A percentile compares a stretch with the other conserved stretches of the same genome.
Conservation (phyloP, 352 stramenopile genomes). For the Pythium sp. region DNA sequence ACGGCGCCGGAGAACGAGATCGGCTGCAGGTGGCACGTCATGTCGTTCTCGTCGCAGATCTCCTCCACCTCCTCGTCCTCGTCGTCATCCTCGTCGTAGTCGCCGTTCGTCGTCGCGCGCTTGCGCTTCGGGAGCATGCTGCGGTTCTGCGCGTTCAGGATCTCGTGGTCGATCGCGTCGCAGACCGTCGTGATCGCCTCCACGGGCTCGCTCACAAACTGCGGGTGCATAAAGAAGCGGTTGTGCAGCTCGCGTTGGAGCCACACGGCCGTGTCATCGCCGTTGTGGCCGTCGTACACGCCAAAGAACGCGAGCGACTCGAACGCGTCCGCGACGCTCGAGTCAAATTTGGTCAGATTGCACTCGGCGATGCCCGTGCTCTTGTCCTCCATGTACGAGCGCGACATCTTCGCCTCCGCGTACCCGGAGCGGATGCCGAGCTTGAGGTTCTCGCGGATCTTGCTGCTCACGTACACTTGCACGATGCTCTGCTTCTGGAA, state of each 20-base stretch:
- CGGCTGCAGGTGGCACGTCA: constrained; percentile 54
- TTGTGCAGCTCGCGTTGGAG: constrained; percentile 82
- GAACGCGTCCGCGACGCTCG: constrained; percentile 30
- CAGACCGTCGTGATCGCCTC: constrained; percentile 56
- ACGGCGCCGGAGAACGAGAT: constrained; percentile 86
- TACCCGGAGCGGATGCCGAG: constrained; percentile 77
- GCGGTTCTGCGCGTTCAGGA: constrained; percentile 73
- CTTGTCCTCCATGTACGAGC: constrained; percentile 88
- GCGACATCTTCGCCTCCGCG: constrained; percentile 78
- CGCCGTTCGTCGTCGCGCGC: constrained; percentile 39
- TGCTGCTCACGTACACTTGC: constrained; percentile 87
- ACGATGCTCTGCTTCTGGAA: constrained; percentile 38
- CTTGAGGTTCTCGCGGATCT: constrained; percentile 77
- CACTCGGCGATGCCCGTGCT: constrained; percentile 50
- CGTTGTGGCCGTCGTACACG: constrained; percentile 89
- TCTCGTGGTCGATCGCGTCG: constrained; percentile 65
- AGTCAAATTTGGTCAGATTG: constrained; percentile 41
- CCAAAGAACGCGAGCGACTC: constrained; percentile 74
- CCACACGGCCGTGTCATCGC: constrained; percentile 69
- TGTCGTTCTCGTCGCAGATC: constrained; percentile 46
- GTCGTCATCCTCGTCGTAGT: constrained; percentile 21
- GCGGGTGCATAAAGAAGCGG: constrained; percentile 56
- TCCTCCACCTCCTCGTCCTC: constrained; percentile 29
- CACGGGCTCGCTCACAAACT: constrained; percentile 51
- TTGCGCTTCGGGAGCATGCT: constrained; percentile 68